phyloP scores from a whole-genome alignment of 306 rosid species.

The Quercus variabilis region DNA sequence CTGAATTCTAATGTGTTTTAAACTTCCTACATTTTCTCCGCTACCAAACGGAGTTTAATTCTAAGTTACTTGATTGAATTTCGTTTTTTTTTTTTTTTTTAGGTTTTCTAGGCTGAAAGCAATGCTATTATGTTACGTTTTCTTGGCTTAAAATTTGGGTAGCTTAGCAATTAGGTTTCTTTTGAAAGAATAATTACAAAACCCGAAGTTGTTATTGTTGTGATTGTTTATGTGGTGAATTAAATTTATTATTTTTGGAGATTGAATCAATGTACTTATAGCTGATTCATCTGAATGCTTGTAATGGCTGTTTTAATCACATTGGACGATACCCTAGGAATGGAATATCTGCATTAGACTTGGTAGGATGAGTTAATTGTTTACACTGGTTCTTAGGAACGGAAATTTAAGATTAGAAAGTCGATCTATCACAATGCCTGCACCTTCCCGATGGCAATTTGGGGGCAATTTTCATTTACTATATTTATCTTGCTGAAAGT shows the following conservation, averaged over 20 bases:
- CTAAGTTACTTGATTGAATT: neutral
- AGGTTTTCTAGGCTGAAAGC: neutral
- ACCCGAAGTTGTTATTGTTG: neutral
- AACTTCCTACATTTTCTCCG: neutral
- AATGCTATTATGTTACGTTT: neutral
- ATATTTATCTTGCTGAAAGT: neutral
- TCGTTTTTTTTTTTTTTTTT: conserved; percentile 2
- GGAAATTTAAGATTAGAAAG: neutral
- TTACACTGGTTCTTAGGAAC: neutral
- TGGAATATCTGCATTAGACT: neutral
- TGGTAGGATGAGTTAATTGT: neutral
- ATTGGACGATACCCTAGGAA: neutral
- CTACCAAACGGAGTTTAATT: neutral
- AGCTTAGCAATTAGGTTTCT: neutral
- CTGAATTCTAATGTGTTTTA: neutral
- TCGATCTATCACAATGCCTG: neutral
- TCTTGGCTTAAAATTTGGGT: neutral
- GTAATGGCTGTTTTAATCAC: neutral
- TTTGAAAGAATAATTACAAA: neutral
- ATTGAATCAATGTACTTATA: neutral
- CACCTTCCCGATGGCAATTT: neutral
- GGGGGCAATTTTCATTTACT: neutral
- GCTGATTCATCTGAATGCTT: neutral
- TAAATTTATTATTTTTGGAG: neutral
- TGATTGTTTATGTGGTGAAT: neutral